These are phyloP conservation scores for Tuber borchii DNA, from an alignment of 495 filamentous ascomycete genomes.

Conservation along the genomic window DNA sequence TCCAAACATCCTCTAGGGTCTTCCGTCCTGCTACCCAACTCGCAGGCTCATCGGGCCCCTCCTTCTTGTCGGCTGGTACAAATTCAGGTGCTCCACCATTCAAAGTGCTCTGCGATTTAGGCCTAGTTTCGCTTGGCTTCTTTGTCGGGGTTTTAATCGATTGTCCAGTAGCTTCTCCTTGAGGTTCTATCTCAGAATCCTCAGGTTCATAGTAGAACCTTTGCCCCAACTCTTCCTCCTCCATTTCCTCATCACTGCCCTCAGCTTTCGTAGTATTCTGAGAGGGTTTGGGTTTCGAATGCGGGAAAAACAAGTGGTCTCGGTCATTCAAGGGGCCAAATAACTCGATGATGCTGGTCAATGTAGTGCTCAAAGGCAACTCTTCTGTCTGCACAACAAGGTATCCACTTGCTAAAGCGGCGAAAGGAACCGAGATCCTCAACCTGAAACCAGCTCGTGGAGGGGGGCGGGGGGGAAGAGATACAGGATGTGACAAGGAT, in stretches of 20 bases:
- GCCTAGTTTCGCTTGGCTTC: neutral
- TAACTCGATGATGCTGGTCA: slow-evolving; percentile 34
- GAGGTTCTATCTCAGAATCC: slow-evolving; percentile 17
- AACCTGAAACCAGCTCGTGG: slow-evolving; percentile 37
- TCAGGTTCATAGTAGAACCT: slow-evolving; percentile 35
- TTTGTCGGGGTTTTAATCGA: neutral
- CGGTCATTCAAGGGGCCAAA: slow-evolving; percentile 28
- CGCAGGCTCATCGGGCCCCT: slow-evolving; percentile 5
- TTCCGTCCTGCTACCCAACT: slow-evolving; percentile 24
- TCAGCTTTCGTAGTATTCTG: slow-evolving; percentile 24
- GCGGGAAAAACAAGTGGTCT: slow-evolving; percentile 40
- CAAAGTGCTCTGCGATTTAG: slow-evolving; percentile 18
- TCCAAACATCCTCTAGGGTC: slow-evolving; percentile 39
- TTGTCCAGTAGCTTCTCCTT: slow-evolving; percentile 3
- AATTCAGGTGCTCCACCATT: slow-evolving; percentile 23
- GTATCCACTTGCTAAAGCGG: slow-evolving; percentile 3
- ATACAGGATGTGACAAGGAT: slow-evolving; percentile 21
- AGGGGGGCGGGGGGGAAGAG: slow-evolving; percentile 37
- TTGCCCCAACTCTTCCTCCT: slow-evolving; percentile 13
- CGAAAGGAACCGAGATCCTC: slow-evolving; percentile 31
- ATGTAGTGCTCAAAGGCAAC: slow-evolving; percentile 32
- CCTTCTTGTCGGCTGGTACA: slow-evolving; percentile 11
- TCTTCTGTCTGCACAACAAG: slow-evolving; percentile 36
- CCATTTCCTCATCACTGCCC: slow-evolving; percentile 19
- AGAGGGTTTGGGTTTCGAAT: slow-evolving; percentile 30